A percentile compares a stretch with the other conserved stretches of the same genome.
Evolutionary conservation across 2,329 filamentous ascomycete species (phyloP).

Genomic region (Fusarium piperis): DNA sequence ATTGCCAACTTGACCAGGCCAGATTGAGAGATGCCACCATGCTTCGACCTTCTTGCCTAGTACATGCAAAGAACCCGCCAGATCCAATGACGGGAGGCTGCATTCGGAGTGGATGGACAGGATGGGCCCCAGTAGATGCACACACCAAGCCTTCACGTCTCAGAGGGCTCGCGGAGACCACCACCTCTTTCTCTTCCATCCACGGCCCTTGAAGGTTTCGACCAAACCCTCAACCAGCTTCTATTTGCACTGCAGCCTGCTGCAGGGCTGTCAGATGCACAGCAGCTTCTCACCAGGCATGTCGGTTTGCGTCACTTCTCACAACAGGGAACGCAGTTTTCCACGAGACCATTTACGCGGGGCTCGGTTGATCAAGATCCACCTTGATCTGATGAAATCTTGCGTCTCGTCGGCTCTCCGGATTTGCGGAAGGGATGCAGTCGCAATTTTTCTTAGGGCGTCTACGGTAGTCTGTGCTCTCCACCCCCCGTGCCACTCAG

Average conservation of each 20-base stretch:
- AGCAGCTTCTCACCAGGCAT: background rate
- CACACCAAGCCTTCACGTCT: background rate
- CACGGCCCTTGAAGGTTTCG: background rate
- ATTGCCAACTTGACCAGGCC: background rate
- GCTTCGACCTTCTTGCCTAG: background rate
- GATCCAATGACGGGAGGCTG: background rate
- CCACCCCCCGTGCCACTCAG: background rate
- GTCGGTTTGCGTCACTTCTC: background rate
- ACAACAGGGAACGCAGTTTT: background rate
- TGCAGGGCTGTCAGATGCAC: background rate
- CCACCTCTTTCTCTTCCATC: background rate
- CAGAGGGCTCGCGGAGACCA: background rate
- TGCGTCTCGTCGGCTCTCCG: background rate
- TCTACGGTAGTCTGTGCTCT: background rate
- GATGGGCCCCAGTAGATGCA: background rate
- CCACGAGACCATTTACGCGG: background rate
- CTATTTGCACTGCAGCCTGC: background rate
- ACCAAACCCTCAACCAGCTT: background rate
- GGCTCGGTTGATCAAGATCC: background rate
- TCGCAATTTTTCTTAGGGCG: background rate
- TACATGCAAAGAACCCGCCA: background rate
- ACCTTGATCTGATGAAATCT: conserved; percentile 1
- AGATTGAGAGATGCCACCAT: background rate
- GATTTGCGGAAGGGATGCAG: background rate
- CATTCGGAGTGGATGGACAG: background rate